Evolutionary conservation across 768 basidiomycete species (phyloP).

Genomic region (Trametes villosa): DNA sequence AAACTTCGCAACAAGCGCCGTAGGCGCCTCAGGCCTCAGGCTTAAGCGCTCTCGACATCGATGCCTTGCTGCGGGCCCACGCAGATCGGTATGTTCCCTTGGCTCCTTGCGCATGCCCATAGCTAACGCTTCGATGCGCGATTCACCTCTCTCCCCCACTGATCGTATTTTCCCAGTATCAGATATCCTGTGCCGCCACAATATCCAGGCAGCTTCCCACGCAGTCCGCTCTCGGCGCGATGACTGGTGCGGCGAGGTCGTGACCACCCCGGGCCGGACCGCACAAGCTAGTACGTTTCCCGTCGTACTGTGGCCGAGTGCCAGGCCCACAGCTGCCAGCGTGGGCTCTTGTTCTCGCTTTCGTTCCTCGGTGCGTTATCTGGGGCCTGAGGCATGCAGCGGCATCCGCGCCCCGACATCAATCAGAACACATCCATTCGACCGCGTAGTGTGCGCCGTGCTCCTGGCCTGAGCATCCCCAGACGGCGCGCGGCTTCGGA

Average conservation of each 20-base stretch:
- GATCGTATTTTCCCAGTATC: neutral
- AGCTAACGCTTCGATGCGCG: too few species aligned
- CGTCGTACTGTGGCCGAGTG: neutral
- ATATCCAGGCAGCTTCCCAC: neutral
- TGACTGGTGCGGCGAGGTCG: slow-evolving; percentile 1
- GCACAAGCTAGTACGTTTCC: neutral
- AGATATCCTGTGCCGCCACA: slow-evolving; percentile 7
- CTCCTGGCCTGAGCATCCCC: neutral
- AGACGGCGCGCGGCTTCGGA: neutral
- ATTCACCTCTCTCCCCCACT: neutral
- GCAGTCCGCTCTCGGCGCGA: neutral
- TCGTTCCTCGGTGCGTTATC: neutral
- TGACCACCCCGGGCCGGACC: slow-evolving; percentile 3
- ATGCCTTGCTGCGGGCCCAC: too few species aligned
- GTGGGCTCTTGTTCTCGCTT: neutral
- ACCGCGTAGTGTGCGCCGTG: neutral
- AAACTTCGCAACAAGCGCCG: too few species aligned
- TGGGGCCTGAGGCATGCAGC: neutral
- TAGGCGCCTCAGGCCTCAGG: too few species aligned
- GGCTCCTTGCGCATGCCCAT: too few species aligned
- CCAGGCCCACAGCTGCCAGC: neutral
- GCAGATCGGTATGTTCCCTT: too few species aligned
- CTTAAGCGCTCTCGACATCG: too few species aligned
- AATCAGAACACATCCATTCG: slow-evolving; percentile 10
- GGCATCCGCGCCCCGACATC: neutral